Percentiles rank a stretch among this genome's conserved stretches.
Conservation (phyloP, 345 rosid genomes). For the Linum tenue region DNA sequence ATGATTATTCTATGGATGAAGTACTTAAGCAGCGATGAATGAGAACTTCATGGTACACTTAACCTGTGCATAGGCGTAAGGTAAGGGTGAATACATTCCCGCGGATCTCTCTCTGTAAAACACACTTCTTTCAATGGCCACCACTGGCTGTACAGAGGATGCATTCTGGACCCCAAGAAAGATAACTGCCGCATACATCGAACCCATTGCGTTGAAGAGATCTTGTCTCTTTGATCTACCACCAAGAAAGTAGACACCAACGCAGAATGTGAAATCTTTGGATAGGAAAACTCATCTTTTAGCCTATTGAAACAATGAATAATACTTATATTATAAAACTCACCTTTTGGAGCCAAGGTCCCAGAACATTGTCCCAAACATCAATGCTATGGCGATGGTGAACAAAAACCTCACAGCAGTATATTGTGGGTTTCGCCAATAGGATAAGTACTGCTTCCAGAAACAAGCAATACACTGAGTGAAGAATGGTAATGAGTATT, state of each 20-base stretch:
- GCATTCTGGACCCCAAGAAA: constrained; percentile 64
- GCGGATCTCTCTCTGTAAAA: constrained; percentile 75
- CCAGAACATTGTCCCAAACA: constrained; percentile 23
- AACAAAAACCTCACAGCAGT: constrained; percentile 20
- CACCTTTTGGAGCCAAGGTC: constrained; percentile 51
- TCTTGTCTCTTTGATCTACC: constrained; percentile 37
- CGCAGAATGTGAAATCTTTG: neutral
- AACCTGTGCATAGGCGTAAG: constrained; percentile 70
- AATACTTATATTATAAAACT: constrained; percentile 5
- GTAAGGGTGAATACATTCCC: constrained; percentile 74
- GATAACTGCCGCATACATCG: constrained; percentile 61
- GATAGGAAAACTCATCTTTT: too few relatives aligned
- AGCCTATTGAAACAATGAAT: too few relatives aligned
- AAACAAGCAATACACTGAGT: constrained; percentile 17
- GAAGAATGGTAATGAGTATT: constrained; percentile 12
- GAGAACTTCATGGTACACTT: neutral
- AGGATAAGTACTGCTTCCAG: constrained; percentile 22
- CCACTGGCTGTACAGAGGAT: constrained; percentile 55
- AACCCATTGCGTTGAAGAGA: constrained; percentile 59
- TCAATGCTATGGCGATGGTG: constrained; percentile 15
- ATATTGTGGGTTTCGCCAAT: constrained; percentile 22
- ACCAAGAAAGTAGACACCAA: neutral
- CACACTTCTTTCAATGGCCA: constrained; percentile 58
- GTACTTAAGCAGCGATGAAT: neutral
- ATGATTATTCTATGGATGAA: neutral